phyloP scores from a whole-genome alignment of 83 land plant genomes.

The Picea abies region DNA sequence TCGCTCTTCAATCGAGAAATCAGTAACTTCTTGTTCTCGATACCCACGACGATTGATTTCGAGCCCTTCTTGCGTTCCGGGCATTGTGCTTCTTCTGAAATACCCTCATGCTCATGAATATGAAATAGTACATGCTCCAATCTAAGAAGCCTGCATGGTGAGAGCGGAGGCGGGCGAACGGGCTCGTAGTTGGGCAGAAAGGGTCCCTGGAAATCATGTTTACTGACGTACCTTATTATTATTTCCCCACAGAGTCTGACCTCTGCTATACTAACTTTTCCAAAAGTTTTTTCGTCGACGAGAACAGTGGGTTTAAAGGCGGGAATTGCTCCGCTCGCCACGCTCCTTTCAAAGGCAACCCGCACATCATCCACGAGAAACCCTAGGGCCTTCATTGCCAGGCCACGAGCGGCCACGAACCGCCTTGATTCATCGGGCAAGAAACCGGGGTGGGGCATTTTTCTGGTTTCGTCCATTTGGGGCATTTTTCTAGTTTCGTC shows the following conservation, averaged over 20 bases:
- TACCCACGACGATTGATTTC: too few relatives aligned
- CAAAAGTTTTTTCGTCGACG: conserved; percentile 15
- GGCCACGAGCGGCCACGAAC: conserved; percentile 69
- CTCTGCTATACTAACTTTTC: conserved; percentile 59
- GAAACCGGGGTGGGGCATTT: conserved; percentile 67
- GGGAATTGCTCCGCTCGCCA: conserved; percentile 72
- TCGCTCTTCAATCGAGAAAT: too few relatives aligned
- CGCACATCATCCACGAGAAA: conserved; percentile 79
- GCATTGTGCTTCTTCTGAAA: too few relatives aligned
- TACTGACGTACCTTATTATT: conserved; percentile 73
- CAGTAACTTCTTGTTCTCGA: too few relatives aligned
- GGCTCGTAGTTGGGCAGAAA: conserved; percentile 84
- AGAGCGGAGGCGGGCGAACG: conserved; percentile 27
- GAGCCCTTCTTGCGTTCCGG: too few relatives aligned
- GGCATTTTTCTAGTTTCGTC: too few relatives aligned
- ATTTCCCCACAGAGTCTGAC: conserved; percentile 83
- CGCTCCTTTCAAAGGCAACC: conserved; percentile 55
- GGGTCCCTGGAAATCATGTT: not conserved
- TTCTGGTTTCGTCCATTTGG: conserved; percentile 17
- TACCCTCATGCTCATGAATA: conserved; percentile 34
- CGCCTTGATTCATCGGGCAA: conserved; percentile 30
- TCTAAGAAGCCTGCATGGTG: conserved; percentile 57
- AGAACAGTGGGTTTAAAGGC: conserved; percentile 46
- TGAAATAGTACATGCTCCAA: conserved; percentile 89
- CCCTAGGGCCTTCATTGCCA: conserved; percentile 83